phyloP scores from a whole-genome alignment of 805 yeast genomes.

The Lipomyces orientalis region DNA sequence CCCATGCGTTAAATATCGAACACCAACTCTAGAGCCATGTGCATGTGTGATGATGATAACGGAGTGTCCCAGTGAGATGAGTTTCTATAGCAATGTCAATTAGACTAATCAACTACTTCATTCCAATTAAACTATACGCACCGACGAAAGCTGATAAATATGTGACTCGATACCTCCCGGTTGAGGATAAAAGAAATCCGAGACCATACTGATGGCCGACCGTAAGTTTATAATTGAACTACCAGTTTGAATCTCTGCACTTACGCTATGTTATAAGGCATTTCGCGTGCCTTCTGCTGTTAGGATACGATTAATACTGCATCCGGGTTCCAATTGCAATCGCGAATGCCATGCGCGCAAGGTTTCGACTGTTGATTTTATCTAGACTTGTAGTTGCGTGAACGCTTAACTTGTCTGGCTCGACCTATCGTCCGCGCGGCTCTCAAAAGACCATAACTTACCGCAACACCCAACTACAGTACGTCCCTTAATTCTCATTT shows the following conservation, averaged over 20 bases:
- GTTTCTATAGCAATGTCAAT: constrained; percentile 27
- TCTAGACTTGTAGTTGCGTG: background rate
- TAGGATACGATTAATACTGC: background rate
- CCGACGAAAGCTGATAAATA: constrained; percentile 81
- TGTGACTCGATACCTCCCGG: constrained; percentile 98
- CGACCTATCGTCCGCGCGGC: too few species aligned
- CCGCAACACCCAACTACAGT: too few species aligned
- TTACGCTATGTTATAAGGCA: constrained; percentile 45
- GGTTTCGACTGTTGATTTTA: too few species aligned
- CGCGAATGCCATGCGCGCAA: background rate
- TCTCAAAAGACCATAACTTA: too few species aligned
- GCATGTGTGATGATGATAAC: constrained; percentile 81
- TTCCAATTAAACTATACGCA: constrained; percentile 11
- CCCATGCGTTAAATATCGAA: constrained; percentile 85
- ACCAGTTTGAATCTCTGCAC: constrained; percentile 16
- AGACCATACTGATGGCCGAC: constrained; percentile 64
- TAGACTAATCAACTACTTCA: background rate
- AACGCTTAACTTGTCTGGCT: too few species aligned
- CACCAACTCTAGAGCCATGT: constrained; percentile 80
- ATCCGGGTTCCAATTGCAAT: background rate
- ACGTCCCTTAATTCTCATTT: too few species aligned
- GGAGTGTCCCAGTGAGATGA: constrained; percentile 40
- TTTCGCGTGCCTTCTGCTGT: constrained; percentile 20
- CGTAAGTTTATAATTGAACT: background rate
- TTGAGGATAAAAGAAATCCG: constrained; percentile 97